Percentiles rank a stretch among this genome's conserved stretches.
phyloP scores from a whole-genome alignment of 495 filamentous ascomycete species.

The Penicillium paxilli region DNA sequence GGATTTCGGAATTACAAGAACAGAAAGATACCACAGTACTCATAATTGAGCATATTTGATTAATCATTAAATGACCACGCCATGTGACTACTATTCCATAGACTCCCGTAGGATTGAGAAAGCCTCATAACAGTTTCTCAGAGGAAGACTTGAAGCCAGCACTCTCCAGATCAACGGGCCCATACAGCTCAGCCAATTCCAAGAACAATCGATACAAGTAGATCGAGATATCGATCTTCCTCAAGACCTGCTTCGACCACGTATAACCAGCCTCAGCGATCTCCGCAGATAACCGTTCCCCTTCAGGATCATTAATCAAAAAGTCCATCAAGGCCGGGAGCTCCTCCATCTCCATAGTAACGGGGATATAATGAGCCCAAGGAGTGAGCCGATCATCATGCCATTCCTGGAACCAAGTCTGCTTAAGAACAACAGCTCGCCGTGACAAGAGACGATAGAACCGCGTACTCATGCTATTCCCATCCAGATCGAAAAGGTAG shows the following conservation, averaged over 20 bases:
- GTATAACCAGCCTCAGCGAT: conserved; percentile 43
- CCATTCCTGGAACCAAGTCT: conserved; percentile 56
- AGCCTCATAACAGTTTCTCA: too few species aligned
- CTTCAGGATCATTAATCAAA: conserved; percentile 32
- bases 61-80: too few species aligned
- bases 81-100: too few species aligned
- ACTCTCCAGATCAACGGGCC: not conserved
- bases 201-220: conserved; percentile 44
- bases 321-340: conserved; percentile 44
- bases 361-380: conserved; percentile 56
- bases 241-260: conserved; percentile 40
- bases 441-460: conserved; percentile 50
- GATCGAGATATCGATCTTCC: conserved; percentile 37
- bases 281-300: conserved; percentile 27
- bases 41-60: too few species aligned
- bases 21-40: too few species aligned
- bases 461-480: conserved; percentile 54
- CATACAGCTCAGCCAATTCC: conserved; percentile 32
- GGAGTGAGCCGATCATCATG: conserved; percentile 55
- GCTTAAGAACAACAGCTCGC: conserved; percentile 42
- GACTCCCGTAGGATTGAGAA: too few species aligned
- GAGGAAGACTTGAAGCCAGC: not conserved
- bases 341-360: conserved; percentile 46
- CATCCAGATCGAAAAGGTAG: conserved; percentile 50
- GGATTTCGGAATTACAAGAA: too few species aligned